phyloP scores from a whole-genome alignment of 495 filamentous ascomycete species.

The Penicillium herquei region DNA sequence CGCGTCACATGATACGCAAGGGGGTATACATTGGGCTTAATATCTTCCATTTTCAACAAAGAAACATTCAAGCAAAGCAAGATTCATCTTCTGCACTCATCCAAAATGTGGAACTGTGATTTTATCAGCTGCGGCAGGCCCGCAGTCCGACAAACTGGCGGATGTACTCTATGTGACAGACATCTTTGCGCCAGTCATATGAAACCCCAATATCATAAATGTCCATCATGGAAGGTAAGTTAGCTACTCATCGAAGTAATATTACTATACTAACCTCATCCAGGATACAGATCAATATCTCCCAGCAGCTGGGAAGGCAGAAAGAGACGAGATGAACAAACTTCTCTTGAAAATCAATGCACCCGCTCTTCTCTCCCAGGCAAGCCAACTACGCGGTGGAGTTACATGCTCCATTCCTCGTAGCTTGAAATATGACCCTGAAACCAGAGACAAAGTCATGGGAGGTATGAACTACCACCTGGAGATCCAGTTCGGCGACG shows the following conservation, averaged over 20 bases:
- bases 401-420: slow-evolving; percentile 21
- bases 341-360: slow-evolving; percentile 32
- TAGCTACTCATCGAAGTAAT: not conserved
- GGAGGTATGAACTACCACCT: slow-evolving; percentile 37
- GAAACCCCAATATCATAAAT: slow-evolving; percentile 23
- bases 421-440: slow-evolving; percentile 26
- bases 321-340: slow-evolving; percentile 23
- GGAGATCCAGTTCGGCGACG: slow-evolving; percentile 28
- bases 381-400: slow-evolving; percentile 23
- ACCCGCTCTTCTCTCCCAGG: slow-evolving; percentile 20
- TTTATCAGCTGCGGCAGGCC: slow-evolving; percentile 22
- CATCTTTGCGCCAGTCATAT: slow-evolving; percentile 35
- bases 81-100: not conserved
- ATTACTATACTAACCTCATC: not conserved
- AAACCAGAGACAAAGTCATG: slow-evolving; percentile 30
- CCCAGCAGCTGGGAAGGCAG: slow-evolving; percentile 22
- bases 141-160: slow-evolving; percentile 30
- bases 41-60: not conserved
- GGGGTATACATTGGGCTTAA: not conserved
- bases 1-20: slow-evolving; percentile 2
- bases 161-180: slow-evolving; percentile 32
- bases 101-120: slow-evolving; percentile 30
- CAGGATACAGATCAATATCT: slow-evolving; percentile 30
- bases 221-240: slow-evolving; percentile 37
- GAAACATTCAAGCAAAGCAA: not conserved